Percentiles rank a stretch among this genome's conserved stretches.
Conservation (phyloP, 306 rosid species). For the Dicorynia guianensis region DNA sequence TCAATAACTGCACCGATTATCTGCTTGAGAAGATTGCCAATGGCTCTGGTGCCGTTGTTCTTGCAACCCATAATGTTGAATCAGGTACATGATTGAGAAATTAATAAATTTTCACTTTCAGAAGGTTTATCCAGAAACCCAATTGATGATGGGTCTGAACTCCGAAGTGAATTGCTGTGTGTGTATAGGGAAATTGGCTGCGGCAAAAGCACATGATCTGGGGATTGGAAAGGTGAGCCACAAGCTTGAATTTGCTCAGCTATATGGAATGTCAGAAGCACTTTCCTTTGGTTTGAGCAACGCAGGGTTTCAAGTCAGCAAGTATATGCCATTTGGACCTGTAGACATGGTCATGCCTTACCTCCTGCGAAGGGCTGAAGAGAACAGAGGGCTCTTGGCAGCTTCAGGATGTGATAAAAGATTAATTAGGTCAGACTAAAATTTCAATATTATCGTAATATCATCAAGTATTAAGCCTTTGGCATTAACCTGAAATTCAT, state of each 20-base stretch:
- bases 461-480: not conserved
- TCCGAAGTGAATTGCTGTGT: not conserved
- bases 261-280: constrained; percentile 90
- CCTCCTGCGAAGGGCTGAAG: constrained; percentile 89
- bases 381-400: constrained; percentile 82
- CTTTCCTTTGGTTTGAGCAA: constrained; percentile 81
- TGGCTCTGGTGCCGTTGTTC: constrained; percentile 71
- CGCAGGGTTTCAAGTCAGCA: constrained; percentile 96
- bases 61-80: constrained; percentile 87
- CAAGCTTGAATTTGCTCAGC: constrained; percentile 88
- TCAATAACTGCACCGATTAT: constrained; percentile 66
- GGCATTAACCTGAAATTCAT: constrained; percentile 11
- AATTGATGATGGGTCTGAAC: constrained; percentile 13
- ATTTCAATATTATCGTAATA: not conserved
- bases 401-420: constrained; percentile 73
- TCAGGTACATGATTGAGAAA: constrained; percentile 58
- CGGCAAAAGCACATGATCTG: constrained; percentile 70
- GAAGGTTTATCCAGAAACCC: no score
- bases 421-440: constrained; percentile 62
- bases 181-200: constrained; percentile 78
- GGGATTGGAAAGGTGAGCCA: constrained; percentile 78
- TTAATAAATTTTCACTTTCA: no score
- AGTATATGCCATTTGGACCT: constrained; percentile 94
- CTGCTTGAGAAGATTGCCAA: constrained; percentile 72
- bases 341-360: constrained; percentile 83